phyloP scores from a whole-genome alignment of 2,329 filamentous ascomycete species.

The Stylonectria norvegica region DNA sequence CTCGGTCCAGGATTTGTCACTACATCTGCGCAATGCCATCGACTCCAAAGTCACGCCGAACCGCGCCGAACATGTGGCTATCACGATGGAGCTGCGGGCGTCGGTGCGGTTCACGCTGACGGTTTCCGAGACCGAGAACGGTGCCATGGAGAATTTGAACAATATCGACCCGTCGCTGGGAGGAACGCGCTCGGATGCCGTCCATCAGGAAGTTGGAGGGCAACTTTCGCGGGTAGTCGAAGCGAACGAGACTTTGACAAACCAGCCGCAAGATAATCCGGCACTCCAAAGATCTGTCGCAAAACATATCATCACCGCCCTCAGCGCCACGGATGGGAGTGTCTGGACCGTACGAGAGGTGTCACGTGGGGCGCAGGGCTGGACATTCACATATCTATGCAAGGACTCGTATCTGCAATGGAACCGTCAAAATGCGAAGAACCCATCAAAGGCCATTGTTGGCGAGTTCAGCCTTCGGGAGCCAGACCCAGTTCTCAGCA shows the following conservation, averaged over 20 bases:
- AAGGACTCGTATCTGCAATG: conserved; percentile 51
- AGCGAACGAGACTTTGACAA: conserved; percentile 45
- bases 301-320: conserved; percentile 43
- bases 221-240: conserved; percentile 38
- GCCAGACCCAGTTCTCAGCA: conserved; percentile 42
- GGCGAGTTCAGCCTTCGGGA: conserved; percentile 49
- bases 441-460: conserved; percentile 38
- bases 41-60: conserved; percentile 42
- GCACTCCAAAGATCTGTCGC: conserved; percentile 47
- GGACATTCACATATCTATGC: conserved; percentile 54
- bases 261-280: conserved; percentile 48
- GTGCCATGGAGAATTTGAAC: conserved; percentile 29
- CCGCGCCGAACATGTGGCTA: conserved; percentile 48
- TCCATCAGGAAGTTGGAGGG: conserved; percentile 7
- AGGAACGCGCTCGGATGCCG: conserved; percentile 16
- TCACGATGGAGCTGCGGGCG: conserved; percentile 45
- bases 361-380: conserved; percentile 45
- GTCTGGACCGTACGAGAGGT: conserved; percentile 47
- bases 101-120: conserved; percentile 43
- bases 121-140: conserved; percentile 36
- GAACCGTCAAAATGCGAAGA: conserved; percentile 45
- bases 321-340: conserved; percentile 47
- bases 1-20: conserved; percentile 44
- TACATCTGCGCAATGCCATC: conserved; percentile 41
- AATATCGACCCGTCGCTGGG: conserved; percentile 35